phyloP scores from a whole-genome alignment of 257 asterid species.

The Solanum pennellii region DNA sequence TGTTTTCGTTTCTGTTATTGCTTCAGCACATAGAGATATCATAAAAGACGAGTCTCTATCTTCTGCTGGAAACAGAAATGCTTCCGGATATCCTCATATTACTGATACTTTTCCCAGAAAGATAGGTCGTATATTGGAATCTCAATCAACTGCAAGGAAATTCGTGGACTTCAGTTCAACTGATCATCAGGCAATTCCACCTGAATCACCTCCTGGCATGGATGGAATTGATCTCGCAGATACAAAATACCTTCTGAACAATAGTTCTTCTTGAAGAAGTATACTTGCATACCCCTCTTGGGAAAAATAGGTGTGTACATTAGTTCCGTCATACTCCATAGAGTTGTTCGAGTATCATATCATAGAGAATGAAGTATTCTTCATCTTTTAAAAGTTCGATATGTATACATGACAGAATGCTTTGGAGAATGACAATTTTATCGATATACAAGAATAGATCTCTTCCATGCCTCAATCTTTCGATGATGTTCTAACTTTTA shows the following conservation, averaged over 20 bases:
- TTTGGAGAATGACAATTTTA: not conserved
- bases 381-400: not conserved
- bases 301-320: not conserved
- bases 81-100: not conserved
- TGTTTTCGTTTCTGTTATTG: constrained; percentile 14
- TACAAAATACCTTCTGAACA: not conserved
- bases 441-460: not conserved
- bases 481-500: not conserved
- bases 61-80: not conserved
- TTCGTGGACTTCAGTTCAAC: not conserved
- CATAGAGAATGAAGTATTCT: not conserved
- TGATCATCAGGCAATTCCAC: not conserved
- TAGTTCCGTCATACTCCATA: not conserved
- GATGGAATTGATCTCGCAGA: not conserved
- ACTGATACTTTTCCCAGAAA: constrained; percentile 1
- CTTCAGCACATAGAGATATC: constrained; percentile 6
- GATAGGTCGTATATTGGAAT: not conserved
- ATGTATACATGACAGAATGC: not conserved
- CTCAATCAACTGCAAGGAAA: not conserved
- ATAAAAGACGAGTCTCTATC: not conserved
- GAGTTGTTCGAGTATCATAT: not conserved
- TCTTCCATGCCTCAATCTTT: not conserved
- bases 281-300: not conserved
- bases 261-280: not conserved
- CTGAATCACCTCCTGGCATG: constrained; percentile 5